Base-by-base conservation (phyloP, 2,329 filamentous ascomycete genomes). In the Bipolaris gigantea region DNA sequence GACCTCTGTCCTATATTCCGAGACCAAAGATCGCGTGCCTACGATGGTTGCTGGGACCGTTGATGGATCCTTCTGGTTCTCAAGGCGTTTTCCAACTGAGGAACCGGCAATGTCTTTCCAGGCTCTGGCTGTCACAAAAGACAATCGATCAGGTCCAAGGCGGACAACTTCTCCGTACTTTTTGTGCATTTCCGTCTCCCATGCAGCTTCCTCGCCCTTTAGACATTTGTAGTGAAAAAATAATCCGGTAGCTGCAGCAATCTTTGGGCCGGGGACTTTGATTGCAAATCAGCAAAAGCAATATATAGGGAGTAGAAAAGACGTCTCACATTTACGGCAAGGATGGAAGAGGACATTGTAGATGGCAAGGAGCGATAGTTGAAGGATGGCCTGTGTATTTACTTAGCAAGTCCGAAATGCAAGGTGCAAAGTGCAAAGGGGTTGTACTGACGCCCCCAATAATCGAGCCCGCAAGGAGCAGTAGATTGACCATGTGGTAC, bases 151-250 rank as follows among this genome's bases (percentile, higher is more conserved):
- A 10, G 56, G 56, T 32, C 36, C 48, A 15, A 59, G 13, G 10
- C 56, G 51, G 6, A 59, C 53, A n/a, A 57, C 38, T 33, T 52
- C 41, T 7, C 56, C 56, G 38, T 59, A 54, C n/a, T 50, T 53
- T 8, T 35, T 25, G 13, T 45, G 43, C 15, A 33, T 10, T 9
- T 13, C 11, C 18, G 9, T 4, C 15, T 16, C 18, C 30, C 32
- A 45, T 34, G 11, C 18, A 11, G 3, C 18, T 15, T 45, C 43
- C 3, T 34, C 11, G 27, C 9, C 43, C 43, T 8, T 9, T 6
- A 16, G 21, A 2, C 13, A 18, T 23, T 45, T 23, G 19, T 45
- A 45, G 9, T 2, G 23, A 11, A 9, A 45, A 3, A 18, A 30
- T 7, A 45, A 15, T 13, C 43, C 43, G 5, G 43, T 45, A 16